phyloP scores from a whole-genome alignment of 805 yeast species.

The Geotrichum ghanense region DNA sequence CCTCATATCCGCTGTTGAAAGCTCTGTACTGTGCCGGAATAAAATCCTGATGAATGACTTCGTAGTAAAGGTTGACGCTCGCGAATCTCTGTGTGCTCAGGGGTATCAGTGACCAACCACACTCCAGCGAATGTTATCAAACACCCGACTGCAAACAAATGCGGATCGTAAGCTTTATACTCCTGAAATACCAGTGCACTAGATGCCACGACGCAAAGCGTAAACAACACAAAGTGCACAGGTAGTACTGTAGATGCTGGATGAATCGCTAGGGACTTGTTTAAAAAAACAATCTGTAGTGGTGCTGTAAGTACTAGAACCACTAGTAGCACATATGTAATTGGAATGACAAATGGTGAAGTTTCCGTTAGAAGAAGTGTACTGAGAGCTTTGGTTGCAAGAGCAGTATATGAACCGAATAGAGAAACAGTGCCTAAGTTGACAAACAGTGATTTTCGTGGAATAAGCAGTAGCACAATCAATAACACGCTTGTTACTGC shows the following conservation, averaged over 20 bases:
- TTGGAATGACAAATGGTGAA: conserved; percentile 18
- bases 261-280: conserved; percentile 29
- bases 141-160: conserved; percentile 28
- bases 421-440: conserved; percentile 32
- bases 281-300: conserved; percentile 30
- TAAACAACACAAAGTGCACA: conserved; percentile 38
- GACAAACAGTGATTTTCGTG: conserved; percentile 16
- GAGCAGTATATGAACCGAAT: conserved; percentile 38
- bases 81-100: neutral
- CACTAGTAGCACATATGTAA: conserved; percentile 25
- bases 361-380: conserved; percentile 18
- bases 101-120: conserved; percentile 24
- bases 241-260: conserved; percentile 39
- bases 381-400: conserved; percentile 33
- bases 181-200: conserved; percentile 33
- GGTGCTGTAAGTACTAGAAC: conserved; percentile 30
- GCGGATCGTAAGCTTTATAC: conserved; percentile 23
- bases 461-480: conserved; percentile 11
- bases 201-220: conserved; percentile 33
- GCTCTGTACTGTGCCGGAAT: neutral
- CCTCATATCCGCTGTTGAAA: neutral
- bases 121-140: conserved; percentile 32
- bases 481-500: conserved; percentile 22
- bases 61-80: neutral
- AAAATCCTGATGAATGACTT: neutral